Conservation (phyloP, 1,284 basidiomycete species). For the Gomphus bonarii region DNA sequence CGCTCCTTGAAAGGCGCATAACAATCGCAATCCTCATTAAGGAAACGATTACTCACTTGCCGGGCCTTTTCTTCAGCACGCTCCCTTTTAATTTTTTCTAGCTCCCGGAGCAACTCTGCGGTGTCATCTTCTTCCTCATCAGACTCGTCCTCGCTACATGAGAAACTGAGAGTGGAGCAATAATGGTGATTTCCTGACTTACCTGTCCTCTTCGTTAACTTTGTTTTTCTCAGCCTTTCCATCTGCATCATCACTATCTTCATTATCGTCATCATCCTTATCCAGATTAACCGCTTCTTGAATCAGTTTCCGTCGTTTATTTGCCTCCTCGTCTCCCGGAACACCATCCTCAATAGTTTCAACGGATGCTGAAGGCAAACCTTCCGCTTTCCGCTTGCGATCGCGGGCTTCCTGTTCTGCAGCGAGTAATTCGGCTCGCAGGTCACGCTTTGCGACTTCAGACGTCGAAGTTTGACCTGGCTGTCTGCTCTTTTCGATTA, state of each 20-base stretch:
- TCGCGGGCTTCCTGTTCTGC: conserved; percentile 80
- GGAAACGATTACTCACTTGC: conserved; percentile 23
- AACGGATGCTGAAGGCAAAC: conserved; percentile 38
- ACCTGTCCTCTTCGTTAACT: conserved; percentile 35
- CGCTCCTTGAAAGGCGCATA: conserved; percentile 37
- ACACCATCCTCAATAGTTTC: conserved; percentile 31
- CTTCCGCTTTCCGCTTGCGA: conserved; percentile 84
- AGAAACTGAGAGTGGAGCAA: neutral
- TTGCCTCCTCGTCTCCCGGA: conserved; percentile 43
- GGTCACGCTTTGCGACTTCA: conserved; percentile 72
- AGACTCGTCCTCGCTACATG: conserved; percentile 33
- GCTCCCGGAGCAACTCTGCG: conserved; percentile 82
- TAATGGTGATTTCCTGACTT: neutral
- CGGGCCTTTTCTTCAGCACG: conserved; percentile 86
- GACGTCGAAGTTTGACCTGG: conserved; percentile 69
- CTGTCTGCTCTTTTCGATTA: conserved; percentile 38
- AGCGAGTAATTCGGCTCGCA: conserved; percentile 69
- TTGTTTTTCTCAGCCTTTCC: conserved; percentile 28
- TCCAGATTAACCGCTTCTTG: conserved; percentile 80
- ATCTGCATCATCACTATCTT: conserved; percentile 30
- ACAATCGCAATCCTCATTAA: neutral
- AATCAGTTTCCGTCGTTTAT: conserved; percentile 71
- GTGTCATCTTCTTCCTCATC: conserved; percentile 83
- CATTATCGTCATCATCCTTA: conserved; percentile 69
- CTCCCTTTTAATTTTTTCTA: conserved; percentile 93